Percentiles rank a stretch among this genome's conserved stretches.
Conservation (phyloP, 192 early-diverging fungal species). For the Coemansia sp. region DNA sequence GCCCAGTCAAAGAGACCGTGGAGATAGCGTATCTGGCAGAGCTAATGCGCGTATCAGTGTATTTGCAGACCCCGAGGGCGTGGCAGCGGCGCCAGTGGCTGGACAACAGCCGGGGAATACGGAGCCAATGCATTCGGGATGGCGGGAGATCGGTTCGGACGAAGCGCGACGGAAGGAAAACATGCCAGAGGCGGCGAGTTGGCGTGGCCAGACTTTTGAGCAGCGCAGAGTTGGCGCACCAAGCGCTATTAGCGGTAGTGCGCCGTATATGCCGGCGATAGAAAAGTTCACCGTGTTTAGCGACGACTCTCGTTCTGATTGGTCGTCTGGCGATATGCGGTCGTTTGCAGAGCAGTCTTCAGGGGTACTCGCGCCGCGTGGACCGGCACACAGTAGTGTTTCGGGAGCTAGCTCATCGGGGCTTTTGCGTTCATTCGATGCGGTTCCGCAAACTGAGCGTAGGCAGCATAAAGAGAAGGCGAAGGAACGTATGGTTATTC, state of each 20-base stretch:
- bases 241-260: constrained; percentile 1
- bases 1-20: background rate
- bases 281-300: constrained; percentile 48
- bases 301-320: constrained; percentile 13
- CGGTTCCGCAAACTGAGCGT: background rate
- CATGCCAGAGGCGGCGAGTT: constrained; percentile 58
- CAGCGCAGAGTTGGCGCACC: constrained; percentile 29
- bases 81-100: constrained; percentile 3
- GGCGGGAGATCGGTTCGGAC: constrained; percentile 66
- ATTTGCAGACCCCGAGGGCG: constrained; percentile 31
- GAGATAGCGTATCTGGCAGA: background rate
- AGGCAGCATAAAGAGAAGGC: constrained; percentile 3
- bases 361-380: background rate
- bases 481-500: constrained; percentile 45
- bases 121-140: constrained; percentile 22
- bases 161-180: constrained; percentile 72
- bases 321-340: background rate
- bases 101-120: background rate
- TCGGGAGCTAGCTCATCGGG: background rate
- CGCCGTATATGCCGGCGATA: background rate
- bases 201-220: constrained; percentile 64
- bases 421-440: constrained; percentile 11
- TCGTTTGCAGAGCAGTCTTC: background rate
- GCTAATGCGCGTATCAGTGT: constrained; percentile 43
- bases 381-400: background rate